Evolutionary conservation across 805 yeast species (phyloP).

Genomic region (Kodamaea sagamina): DNA sequence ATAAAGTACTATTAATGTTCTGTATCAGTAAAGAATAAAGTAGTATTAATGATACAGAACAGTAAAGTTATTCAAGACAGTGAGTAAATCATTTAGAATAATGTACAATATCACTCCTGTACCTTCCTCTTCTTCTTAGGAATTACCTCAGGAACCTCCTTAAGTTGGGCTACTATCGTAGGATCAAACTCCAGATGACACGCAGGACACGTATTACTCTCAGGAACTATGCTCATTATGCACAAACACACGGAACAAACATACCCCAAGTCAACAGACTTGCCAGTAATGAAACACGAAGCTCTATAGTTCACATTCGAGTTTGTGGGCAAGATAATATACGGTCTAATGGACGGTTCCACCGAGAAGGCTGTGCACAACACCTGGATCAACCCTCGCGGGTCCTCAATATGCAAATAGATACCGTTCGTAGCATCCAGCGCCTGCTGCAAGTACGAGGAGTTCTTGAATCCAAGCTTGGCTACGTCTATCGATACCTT

Average conservation of each 20-base stretch:
- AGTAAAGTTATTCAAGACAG: too few relatives aligned
- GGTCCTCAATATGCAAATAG: conserved; percentile 66
- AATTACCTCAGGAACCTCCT: conserved; percentile 58
- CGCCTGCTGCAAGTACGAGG: conserved; percentile 92
- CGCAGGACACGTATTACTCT: conserved; percentile 72
- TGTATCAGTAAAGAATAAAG: too few relatives aligned
- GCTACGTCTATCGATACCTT: conserved; percentile 89
- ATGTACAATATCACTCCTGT: conserved; percentile 16
- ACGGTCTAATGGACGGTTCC: conserved; percentile 80
- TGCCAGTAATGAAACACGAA: conserved; percentile 88
- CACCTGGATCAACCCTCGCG: conserved; percentile 80
- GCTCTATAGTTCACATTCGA: conserved; percentile 91
- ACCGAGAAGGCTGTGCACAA: conserved; percentile 78
- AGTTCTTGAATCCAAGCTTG: conserved; percentile 60
- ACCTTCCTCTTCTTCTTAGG: conserved; percentile 39
- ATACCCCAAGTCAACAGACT: conserved; percentile 87
- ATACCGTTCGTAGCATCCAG: conserved; percentile 93
- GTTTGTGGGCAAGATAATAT: conserved; percentile 77
- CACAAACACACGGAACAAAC: conserved; percentile 96
- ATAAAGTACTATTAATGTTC: too few relatives aligned
- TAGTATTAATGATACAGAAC: too few relatives aligned
- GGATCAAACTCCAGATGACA: conserved; percentile 80
- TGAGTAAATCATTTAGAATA: too few relatives aligned
- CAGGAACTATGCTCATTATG: conserved; percentile 69
- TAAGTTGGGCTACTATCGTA: conserved; percentile 56